phyloP scores from a whole-genome alignment of 495 filamentous ascomycete species.

The Talaromyces liani region DNA sequence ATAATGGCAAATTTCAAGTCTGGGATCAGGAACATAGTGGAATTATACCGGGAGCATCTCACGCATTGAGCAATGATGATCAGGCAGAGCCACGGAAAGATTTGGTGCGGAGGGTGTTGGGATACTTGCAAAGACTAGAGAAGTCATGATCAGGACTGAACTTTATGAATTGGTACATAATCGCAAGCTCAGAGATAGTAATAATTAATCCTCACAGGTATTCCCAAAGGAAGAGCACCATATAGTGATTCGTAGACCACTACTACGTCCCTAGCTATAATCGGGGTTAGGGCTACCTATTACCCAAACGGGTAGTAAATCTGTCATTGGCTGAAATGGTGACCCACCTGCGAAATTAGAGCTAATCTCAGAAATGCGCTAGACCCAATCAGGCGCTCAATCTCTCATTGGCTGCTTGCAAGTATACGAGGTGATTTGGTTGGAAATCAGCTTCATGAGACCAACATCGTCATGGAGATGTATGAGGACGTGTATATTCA shows the following conservation, averaged over 20 bases:
- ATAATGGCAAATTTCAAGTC: conserved; percentile 12
- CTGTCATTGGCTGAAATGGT: conserved; percentile 9
- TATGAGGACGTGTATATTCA: not conserved
- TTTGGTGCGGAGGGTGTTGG: conserved; percentile 27
- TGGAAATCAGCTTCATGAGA: not conserved
- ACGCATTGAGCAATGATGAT: conserved; percentile 38
- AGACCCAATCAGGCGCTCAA: not conserved
- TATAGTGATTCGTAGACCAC: not conserved
- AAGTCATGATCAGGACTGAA: not conserved
- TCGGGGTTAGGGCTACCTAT: not conserved
- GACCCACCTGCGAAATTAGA: not conserved
- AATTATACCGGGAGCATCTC: conserved; percentile 37
- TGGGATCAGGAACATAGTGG: conserved; percentile 34
- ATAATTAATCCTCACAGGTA: not conserved
- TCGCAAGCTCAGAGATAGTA: not conserved
- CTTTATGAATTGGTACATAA: not conserved
- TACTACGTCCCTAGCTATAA: not conserved
- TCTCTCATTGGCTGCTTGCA: not conserved
- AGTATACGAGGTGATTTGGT: not conserved
- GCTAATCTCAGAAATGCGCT: not conserved
- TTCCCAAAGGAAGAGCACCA: not conserved
- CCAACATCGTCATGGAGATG: not conserved
- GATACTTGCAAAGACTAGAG: conserved; percentile 15
- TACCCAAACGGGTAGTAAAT: conserved; percentile 11
- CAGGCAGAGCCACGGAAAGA: conserved; percentile 35